These are phyloP conservation scores for Aphanocladium album DNA, from an alignment of 2,329 filamentous ascomycete species.

Conservation along the genomic window DNA sequence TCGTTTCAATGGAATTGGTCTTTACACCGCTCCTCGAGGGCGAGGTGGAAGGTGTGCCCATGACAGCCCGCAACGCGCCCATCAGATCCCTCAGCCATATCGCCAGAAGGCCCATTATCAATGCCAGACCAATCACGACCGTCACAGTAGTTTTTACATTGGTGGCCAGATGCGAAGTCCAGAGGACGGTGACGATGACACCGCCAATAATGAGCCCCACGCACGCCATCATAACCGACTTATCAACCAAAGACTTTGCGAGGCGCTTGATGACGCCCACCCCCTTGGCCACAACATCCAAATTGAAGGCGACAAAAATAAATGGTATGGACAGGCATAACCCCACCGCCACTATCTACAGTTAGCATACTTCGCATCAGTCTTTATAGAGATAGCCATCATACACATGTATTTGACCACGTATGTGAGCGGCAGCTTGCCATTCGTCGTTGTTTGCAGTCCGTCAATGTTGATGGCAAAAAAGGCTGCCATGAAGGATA, in stretches of 20 bases:
- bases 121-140: neutral
- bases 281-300: neutral
- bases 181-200: neutral
- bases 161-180: neutral
- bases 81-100: neutral
- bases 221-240: neutral
- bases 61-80: neutral
- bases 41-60: no score
- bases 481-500: conserved; percentile 25
- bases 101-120: neutral
- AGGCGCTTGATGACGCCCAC: neutral
- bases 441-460: conserved; percentile 1
- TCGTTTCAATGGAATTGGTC: no score
- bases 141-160: neutral
- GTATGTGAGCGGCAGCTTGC: conserved; percentile 13
- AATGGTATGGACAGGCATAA: conserved; percentile 10
- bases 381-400: neutral
- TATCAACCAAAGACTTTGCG: neutral
- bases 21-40: no score
- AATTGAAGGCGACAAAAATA: conserved; percentile 13
- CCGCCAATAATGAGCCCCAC: neutral
- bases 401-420: conserved; percentile 13
- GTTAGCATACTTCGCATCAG: neutral
- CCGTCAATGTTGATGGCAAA: conserved; percentile 18
- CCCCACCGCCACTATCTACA: conserved; percentile 7